phyloP scores from a whole-genome alignment of 2,329 filamentous ascomycete species.

The Aspergillus amoenus region DNA sequence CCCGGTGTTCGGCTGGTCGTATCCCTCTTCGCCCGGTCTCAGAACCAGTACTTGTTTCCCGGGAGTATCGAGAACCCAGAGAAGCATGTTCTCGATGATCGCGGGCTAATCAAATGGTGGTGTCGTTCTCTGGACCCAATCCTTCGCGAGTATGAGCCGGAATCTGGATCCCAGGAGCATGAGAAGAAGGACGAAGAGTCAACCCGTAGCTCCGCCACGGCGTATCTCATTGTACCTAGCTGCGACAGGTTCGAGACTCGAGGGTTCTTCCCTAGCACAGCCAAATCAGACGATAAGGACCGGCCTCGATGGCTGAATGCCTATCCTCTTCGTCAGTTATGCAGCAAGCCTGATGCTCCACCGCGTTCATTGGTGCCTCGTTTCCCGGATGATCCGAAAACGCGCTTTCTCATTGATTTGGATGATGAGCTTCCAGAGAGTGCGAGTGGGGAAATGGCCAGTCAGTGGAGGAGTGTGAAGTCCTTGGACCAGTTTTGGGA shows the following conservation, averaged over 20 bases:
- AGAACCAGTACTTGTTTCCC: constrained; percentile 92
- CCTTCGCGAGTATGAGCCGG: constrained; percentile 49
- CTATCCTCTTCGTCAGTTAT: constrained; percentile 72
- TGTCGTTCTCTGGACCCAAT: constrained; percentile 81
- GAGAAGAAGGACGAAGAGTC: constrained; percentile 32
- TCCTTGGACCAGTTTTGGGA: constrained; percentile 96
- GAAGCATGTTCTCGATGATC: constrained; percentile 91
- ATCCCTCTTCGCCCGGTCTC: constrained; percentile 87
- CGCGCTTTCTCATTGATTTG: constrained; percentile 81
- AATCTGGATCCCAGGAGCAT: constrained; percentile 39
- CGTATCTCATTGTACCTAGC: constrained; percentile 83
- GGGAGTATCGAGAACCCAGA: constrained; percentile 79
- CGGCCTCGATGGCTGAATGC: constrained; percentile 55
- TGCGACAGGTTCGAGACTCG: constrained; percentile 77
- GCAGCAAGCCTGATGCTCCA: constrained; percentile 66
- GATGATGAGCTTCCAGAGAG: constrained; percentile 70
- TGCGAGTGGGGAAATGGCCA: constrained; percentile 49
- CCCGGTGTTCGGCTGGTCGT: constrained; percentile 69
- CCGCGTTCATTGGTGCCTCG: constrained; percentile 82
- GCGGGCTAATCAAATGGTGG: constrained; percentile 94
- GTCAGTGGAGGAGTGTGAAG: constrained; percentile 79
- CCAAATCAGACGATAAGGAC: constrained; percentile 37
- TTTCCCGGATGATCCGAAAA: constrained; percentile 94
- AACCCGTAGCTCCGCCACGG: constrained; percentile 54
- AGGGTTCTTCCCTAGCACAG: constrained; percentile 68